These are phyloP conservation scores for Mucor lusitanicus DNA, from an alignment of 371 early-diverging fungal genomes.

Conservation along the genomic window DNA sequence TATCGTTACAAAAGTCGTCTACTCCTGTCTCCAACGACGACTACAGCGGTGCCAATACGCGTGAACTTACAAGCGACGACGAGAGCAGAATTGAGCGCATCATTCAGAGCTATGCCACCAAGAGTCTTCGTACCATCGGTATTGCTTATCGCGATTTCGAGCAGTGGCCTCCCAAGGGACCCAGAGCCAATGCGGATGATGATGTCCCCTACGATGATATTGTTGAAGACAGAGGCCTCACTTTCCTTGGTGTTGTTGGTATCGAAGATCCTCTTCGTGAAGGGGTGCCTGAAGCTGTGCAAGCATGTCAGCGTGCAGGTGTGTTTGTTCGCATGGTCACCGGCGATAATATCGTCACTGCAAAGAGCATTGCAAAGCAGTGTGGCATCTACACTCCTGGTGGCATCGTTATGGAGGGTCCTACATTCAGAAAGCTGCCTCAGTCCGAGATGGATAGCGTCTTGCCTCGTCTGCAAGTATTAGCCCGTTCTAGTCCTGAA, in stretches of 20 bases:
- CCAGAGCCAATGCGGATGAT: slow-evolving; percentile 14
- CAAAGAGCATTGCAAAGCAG: slow-evolving; percentile 67
- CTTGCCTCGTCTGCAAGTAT: slow-evolving; percentile 66
- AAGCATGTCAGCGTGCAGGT: slow-evolving; percentile 69
- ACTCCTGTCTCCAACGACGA: slow-evolving; percentile 34
- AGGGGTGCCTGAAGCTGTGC: slow-evolving; percentile 67
- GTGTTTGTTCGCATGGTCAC: slow-evolving; percentile 83
- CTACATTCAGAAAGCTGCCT: slow-evolving; percentile 58
- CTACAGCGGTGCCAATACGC: slow-evolving; percentile 48
- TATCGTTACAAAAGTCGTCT: slow-evolving; percentile 32
- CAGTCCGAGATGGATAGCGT: slow-evolving; percentile 58
- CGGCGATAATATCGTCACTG: slow-evolving; percentile 73
- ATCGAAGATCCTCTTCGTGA: slow-evolving; percentile 75
- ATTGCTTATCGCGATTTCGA: slow-evolving; percentile 72
- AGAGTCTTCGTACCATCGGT: slow-evolving; percentile 68
- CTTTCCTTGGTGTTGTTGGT: slow-evolving; percentile 60
- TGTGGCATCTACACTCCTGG: slow-evolving; percentile 65
- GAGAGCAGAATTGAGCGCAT: slow-evolving; percentile 53
- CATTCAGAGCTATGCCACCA: slow-evolving; percentile 62
- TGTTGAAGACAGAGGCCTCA: slow-evolving; percentile 42
- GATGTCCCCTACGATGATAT: slow-evolving; percentile 58
- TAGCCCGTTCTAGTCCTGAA: slow-evolving; percentile 71
- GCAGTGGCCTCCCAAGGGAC: slow-evolving; percentile 48
- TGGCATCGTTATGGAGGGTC: slow-evolving; percentile 69
- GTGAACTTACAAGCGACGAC: slow-evolving; percentile 48